Evolutionary conservation across 768 basidiomycete species (phyloP).

Genomic region (Epithele typhae): DNA sequence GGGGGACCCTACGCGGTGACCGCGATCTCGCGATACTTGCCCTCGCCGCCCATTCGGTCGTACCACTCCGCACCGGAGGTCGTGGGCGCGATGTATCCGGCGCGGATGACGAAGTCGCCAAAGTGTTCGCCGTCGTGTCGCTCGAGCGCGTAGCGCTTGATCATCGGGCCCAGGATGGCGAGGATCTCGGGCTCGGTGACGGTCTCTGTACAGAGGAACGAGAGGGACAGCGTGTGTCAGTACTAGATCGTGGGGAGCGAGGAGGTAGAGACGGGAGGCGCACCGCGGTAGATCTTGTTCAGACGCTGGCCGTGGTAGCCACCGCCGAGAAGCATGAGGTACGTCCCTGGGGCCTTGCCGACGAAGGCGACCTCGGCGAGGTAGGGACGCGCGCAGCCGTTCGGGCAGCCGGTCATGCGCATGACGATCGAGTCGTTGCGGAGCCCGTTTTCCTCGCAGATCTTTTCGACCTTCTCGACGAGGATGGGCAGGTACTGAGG

Average conservation of each 20-base stretch:
- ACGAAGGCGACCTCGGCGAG: slow-evolving; percentile 95
- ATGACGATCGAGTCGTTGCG: slow-evolving; percentile 95
- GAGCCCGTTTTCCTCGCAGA: slow-evolving; percentile 90
- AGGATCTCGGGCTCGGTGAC: slow-evolving; percentile 92
- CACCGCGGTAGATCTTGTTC: slow-evolving; percentile 93
- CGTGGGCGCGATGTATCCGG: slow-evolving; percentile 85
- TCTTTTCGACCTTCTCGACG: slow-evolving; percentile 90
- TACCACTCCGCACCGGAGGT: slow-evolving; percentile 86
- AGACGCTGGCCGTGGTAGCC: slow-evolving; percentile 92
- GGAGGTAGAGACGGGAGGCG: too few species aligned
- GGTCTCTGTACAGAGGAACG: slow-evolving; percentile 48
- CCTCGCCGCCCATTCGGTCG: slow-evolving; percentile 78
- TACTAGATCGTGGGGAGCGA: neutral
- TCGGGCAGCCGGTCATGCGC: slow-evolving; percentile 98
- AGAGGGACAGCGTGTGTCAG: neutral
- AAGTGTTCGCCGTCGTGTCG: slow-evolving; percentile 85
- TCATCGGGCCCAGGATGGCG: slow-evolving; percentile 86
- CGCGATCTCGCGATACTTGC: slow-evolving; percentile 40
- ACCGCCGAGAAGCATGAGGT: slow-evolving; percentile 93
- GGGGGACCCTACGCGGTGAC: slow-evolving; percentile 10
- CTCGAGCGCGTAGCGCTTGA: slow-evolving; percentile 89
- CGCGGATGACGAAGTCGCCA: slow-evolving; percentile 92
- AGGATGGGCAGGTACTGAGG: slow-evolving; percentile 84
- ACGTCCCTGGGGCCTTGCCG: slow-evolving; percentile 91
- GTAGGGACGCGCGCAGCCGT: slow-evolving; percentile 92